Evolutionary conservation across 768 basidiomycete species (phyloP), one percentile per base, ranked within the genome.

Genomic region (Guyanaporus albipodus): DNA sequence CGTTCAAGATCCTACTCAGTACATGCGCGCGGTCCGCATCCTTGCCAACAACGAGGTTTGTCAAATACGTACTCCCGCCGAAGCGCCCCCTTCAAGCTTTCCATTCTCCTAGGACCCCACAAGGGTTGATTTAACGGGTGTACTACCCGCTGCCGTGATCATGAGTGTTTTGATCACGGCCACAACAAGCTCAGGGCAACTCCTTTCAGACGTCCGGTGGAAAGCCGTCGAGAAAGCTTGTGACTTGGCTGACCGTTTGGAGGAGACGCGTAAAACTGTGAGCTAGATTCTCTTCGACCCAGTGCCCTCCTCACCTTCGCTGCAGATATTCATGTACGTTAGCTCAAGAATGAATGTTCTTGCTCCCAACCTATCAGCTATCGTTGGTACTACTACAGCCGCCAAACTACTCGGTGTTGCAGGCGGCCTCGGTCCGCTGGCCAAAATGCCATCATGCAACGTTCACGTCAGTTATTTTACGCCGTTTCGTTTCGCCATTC

Each of bases 261-360:
- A 97, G 61, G 87, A 89, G 54, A 87, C 89, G 2, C 82, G 92
- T 43, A 91, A 91, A 72, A 89, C 84, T 77, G 92, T 88, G 45
- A 37, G 53, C 26, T 2, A 19, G 9, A 19, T 34, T 27, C 29
- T 9, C 24, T 27, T 21, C 18, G 17, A 17, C 33, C 38, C 42
- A 40, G 33, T 15, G 7, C 39, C 35, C 54, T 31, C 32, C 52
- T 45, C 28, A 36, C 41, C 17, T 3, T n/a, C 31, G 40, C 26
- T 46, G 2, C 60, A 94, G 88, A 99, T 98, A 59, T 95, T 98
- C 72, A 85, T 89, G 76, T 99, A 98, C 79, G 96, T 99, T 68
- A 95, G 94, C 76, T 95, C 91, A 59, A 82, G 96, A 73, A 98
- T 99, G 91, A 91, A 91, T 72, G 81, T 92, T 47, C 86, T 99